Conservation (phyloP, 345 rosid species). For the Populus tremula region DNA sequence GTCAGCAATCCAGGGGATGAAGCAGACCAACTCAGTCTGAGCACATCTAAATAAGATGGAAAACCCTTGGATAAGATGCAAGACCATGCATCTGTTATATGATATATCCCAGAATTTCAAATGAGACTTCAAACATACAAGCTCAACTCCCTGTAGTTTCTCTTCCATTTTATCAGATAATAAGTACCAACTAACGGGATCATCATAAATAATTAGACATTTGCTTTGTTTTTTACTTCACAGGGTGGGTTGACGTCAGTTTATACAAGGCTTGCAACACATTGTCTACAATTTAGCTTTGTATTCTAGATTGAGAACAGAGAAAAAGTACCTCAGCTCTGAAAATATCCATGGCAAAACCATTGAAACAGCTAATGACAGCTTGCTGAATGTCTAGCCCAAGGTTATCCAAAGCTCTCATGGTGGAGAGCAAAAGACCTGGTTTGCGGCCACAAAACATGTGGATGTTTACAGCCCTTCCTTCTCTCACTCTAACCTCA, state of each 20-base stretch:
- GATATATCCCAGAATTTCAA: neutral
- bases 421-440: constrained; percentile 85
- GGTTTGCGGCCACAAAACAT: constrained; percentile 97
- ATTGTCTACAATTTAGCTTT: neutral
- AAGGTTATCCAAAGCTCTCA: constrained; percentile 92
- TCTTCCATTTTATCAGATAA: neutral
- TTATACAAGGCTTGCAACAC: neutral
- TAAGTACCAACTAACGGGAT: neutral
- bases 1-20: neutral
- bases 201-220: neutral
- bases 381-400: constrained; percentile 98
- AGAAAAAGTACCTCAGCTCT: constrained; percentile 74
- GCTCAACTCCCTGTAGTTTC: neutral
- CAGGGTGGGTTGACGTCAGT: neutral
- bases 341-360: constrained; percentile 94
- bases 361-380: constrained; percentile 95
- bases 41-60: neutral
- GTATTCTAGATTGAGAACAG: neutral
- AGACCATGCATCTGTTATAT: neutral
- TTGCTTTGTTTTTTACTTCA: neutral
- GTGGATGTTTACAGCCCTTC: constrained; percentile 94
- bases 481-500: constrained; percentile 92
- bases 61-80: neutral
- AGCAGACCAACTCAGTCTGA: neutral
- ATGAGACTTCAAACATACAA: neutral